phyloP scores from a whole-genome alignment of 2,329 filamentous ascomycete species.

The Ophiostoma quercus region DNA sequence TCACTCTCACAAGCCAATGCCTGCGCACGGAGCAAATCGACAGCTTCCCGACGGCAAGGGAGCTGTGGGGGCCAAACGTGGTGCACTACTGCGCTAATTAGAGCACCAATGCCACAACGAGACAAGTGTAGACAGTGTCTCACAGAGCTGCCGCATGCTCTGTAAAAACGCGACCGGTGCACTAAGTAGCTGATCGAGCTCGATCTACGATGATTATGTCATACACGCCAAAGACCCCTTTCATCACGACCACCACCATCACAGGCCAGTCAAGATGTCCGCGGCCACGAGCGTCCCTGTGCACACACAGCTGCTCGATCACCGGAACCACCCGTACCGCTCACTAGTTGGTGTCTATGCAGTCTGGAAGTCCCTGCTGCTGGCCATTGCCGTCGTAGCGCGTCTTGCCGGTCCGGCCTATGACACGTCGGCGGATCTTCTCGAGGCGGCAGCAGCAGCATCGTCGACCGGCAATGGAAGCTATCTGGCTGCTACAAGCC shows the following conservation, averaged over 20 bases:
- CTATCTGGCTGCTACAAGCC: slow-evolving; percentile 25
- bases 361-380: slow-evolving; percentile 62
- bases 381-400: slow-evolving; percentile 54
- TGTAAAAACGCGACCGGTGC: too few species aligned
- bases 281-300: neutral
- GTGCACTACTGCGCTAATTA: neutral
- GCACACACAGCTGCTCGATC: neutral
- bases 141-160: neutral
- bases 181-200: neutral
- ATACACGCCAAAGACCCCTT: neutral
- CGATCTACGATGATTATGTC: neutral
- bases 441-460: slow-evolving; percentile 33
- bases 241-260: neutral
- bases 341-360: slow-evolving; percentile 41
- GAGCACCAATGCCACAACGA: neutral
- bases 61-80: neutral
- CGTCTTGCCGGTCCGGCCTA: slow-evolving; percentile 56
- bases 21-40: neutral
- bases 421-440: slow-evolving; percentile 62
- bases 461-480: slow-evolving; percentile 33
- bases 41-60: neutral
- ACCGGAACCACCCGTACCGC: slow-evolving; percentile 20
- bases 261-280: slow-evolving; percentile 10
- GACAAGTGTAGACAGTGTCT: neutral
- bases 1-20: neutral